Evolutionary conservation across 306 rosid species (phyloP).

Genomic region (Citrullus colocynthis): DNA sequence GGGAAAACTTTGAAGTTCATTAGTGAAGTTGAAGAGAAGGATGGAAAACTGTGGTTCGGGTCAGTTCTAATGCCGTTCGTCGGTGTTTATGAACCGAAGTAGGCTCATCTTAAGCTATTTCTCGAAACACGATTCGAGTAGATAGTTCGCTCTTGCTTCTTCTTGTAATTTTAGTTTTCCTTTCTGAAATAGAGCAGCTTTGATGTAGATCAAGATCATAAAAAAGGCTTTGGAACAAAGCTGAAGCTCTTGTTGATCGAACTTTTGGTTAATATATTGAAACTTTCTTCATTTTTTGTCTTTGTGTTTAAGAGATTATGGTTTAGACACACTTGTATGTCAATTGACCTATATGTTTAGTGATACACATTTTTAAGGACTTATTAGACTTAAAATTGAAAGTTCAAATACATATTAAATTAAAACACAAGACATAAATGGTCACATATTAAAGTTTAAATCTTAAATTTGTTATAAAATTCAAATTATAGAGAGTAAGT

Average conservation of each 20-base stretch:
- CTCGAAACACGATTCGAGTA: neutral
- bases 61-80: conserved; percentile 73
- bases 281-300: neutral
- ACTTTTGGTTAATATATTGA: neutral
- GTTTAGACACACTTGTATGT: neutral
- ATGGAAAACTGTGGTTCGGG: conserved; percentile 78
- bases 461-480: too few relatives aligned
- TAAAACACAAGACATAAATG: too few relatives aligned
- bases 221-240: neutral
- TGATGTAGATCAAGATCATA: neutral
- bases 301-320: neutral
- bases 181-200: neutral
- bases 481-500: too few relatives aligned
- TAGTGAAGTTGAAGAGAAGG: conserved; percentile 84
- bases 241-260: neutral
- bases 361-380: too few relatives aligned
- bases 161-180: neutral
- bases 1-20: conserved; percentile 56
- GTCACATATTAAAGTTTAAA: too few relatives aligned
- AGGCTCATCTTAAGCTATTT: neutral
- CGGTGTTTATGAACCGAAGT: conserved; percentile 31
- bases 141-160: neutral
- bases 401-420: too few relatives aligned
- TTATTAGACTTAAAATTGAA: too few relatives aligned
- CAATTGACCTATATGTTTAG: too few relatives aligned